Base-by-base conservation (phyloP, 2,329 filamentous ascomycete species). In the Epichloe sp. region DNA sequence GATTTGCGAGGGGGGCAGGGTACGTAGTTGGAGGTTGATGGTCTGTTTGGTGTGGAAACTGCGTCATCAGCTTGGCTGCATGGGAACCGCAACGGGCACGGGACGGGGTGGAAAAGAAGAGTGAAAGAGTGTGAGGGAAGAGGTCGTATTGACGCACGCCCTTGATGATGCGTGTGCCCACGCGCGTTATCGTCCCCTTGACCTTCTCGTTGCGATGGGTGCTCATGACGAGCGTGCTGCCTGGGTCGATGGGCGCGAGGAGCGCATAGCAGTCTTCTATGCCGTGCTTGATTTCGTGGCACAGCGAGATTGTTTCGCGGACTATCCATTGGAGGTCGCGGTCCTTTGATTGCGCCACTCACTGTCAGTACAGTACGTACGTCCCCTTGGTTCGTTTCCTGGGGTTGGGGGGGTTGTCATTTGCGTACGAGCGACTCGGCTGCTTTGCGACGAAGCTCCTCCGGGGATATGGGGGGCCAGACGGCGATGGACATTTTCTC, bases 101-200 rank as follows among this genome's bases (percentile, higher is more conserved):
- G 21, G 1, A 23, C 21, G 15, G 36, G 14, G 12, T 23, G 21
- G 4, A 36, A 15, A 6, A 17, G 7, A 2, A 45, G 38, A 14
- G 26, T 23, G 5, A 6, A 6, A 6, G 23, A 1, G 23, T 7
- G 23, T 7, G 40, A 36, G 37, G 53, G 15, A 17, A 47, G 47
- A n/a, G 41, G 40, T 31, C 26, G 7, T 26, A 3, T 21, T 21
- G 51, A 76, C 83, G 59, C 74, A 90, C 87, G 57, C 89, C 91
- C 66, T 95, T 95, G 56, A 95, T 85, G 56, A 98, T 85, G 48
- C 85, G 82, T n/a, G 88, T 88, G 40, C 93, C 93, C 37, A 95
- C 81, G 50, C 93, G 81, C 1, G 91, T 97, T 54, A 97, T 80
- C 60, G 88, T 87, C 17, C 93, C 93, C 67, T 98, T 98, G 55